Conservation (phyloP, 2,329 filamentous ascomycete species). For the Ploettnerulaceae sp. region DNA sequence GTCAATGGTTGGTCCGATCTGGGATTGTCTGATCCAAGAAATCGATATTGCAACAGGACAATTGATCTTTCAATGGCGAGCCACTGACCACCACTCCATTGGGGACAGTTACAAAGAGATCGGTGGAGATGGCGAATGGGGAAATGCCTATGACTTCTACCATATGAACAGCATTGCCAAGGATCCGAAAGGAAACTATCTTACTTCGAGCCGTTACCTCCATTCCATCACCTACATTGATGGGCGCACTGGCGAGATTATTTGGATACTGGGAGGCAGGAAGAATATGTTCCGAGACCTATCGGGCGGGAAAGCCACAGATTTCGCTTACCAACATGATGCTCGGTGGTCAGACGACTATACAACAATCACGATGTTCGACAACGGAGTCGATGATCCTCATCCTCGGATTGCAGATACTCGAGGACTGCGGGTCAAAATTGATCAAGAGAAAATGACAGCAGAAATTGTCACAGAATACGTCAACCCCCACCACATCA, state of each 20-base stretch:
- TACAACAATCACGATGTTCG: conserved; percentile 14
- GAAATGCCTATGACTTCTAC: conserved; percentile 33
- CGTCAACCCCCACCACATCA: conserved; percentile 18
- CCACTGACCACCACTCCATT: conserved; percentile 20
- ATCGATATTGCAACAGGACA: conserved; percentile 45
- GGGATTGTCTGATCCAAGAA: conserved; percentile 43
- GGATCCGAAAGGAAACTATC: conserved; percentile 39
- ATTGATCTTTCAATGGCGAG: conserved; percentile 48
- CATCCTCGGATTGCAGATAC: conserved; percentile 3
- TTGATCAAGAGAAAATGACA: conserved; percentile 19
- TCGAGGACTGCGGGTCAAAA: conserved; percentile 11
- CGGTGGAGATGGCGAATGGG: conserved; percentile 2
- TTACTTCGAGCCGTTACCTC: conserved; percentile 42
- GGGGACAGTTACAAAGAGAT: conserved; percentile 3
- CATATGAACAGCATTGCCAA: conserved; percentile 37
- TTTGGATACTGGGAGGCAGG: conserved; percentile 43
- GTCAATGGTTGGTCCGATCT: conserved; percentile 33
- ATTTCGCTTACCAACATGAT: conserved; percentile 46
- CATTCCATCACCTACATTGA: conserved; percentile 39
- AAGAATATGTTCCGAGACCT: conserved; percentile 38
- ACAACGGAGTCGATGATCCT: conserved; percentile 18
- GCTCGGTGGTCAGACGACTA: conserved; percentile 35
- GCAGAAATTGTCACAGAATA: conserved; percentile 8
- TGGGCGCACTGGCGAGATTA: conserved; percentile 39
- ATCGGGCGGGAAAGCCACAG: conserved; percentile 36